These are phyloP conservation scores for Pleurotus citrinopileatus DNA, from an alignment of 768 basidiomycete species.

Conservation along the genomic window DNA sequence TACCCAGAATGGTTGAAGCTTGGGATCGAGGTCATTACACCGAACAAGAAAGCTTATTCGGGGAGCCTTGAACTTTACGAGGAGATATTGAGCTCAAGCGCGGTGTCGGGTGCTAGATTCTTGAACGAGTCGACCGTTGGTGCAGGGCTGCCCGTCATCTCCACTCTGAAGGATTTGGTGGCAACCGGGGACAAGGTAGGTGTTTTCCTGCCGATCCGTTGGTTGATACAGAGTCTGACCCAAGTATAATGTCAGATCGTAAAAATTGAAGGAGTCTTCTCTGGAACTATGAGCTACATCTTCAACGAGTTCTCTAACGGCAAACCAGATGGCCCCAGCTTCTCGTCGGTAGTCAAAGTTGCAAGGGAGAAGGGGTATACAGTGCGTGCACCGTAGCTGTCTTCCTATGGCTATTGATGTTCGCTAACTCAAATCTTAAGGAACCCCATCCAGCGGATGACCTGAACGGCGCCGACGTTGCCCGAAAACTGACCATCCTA, in stretches of 20 bases:
- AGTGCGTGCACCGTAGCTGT: slow-evolving; percentile 36
- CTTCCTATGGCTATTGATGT: not conserved
- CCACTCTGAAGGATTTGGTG: slow-evolving; percentile 89
- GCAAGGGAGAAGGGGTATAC: slow-evolving; percentile 96
- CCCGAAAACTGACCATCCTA: slow-evolving; percentile 94
- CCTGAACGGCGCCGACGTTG: slow-evolving; percentile 95
- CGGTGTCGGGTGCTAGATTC: slow-evolving; percentile 61
- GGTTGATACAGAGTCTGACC: not conserved
- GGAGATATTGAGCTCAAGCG: slow-evolving; percentile 58
- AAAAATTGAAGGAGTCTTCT: slow-evolving; percentile 97
- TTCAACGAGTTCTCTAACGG: slow-evolving; percentile 93
- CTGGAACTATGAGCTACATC: slow-evolving; percentile 97
- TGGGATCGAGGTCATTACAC: slow-evolving; percentile 88
- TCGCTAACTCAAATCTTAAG: slow-evolving; percentile 32
- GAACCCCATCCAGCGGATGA: slow-evolving; percentile 98
- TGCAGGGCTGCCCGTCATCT: slow-evolving; percentile 90
- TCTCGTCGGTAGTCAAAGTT: slow-evolving; percentile 85
- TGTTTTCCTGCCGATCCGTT: not conserved
- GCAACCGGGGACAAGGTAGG: slow-evolving; percentile 93
- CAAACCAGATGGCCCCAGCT: slow-evolving; percentile 63
- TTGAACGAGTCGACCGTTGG: slow-evolving; percentile 93
- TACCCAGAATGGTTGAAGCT: slow-evolving; percentile 79
- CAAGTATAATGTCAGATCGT: slow-evolving; percentile 47
- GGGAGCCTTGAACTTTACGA: slow-evolving; percentile 66
- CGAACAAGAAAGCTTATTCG: slow-evolving; percentile 97